Base-by-base conservation (phyloP, 2,329 filamentous ascomycete genomes). In the Ramularia endophylla region DNA sequence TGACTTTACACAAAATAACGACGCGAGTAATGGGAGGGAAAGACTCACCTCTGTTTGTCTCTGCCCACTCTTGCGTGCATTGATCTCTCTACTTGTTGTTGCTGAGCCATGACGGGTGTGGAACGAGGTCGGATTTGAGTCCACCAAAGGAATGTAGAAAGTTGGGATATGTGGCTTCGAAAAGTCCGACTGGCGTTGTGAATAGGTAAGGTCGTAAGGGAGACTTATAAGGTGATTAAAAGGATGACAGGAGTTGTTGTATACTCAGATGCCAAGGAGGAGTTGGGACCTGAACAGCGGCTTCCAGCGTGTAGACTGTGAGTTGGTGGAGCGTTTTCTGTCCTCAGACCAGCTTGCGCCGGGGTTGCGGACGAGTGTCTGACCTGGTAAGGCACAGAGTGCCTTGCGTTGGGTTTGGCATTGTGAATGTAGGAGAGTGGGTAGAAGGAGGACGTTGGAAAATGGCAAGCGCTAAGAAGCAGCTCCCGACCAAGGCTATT, bases 11-110 rank as follows among this genome's bases (percentile, higher is more conserved):
- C 34, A 17, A 28, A 35, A 27, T 27, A 17, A 9, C 8, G 17
- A 22, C 19, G 6, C 16, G 15, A 11, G 22, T 25, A 6, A 25
- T 6, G 22, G 22, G 22, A 6, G 22, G 11, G 22, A 11, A 25
- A 25, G 15, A 37, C 40, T 38, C 52, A 62, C 59, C 85, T 79
- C 68, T 92, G 86, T 62, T 89, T 89, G 61, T 72, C 81, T 62
- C 86, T 77, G 57, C 85, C 85, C 40, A 78, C 81, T 59, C 85
- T 78, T 48, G 85, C 86, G 71, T 88, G 60, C 70, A 71, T 72
- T 33, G 68, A 63, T 48, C 68, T 59, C 53, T 66, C 63, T n/a
- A 49, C 51, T 22, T 53, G 43, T 48, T 65, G 58, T 32, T 60
- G 55, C 56, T 70, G 65, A 35, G 69, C 68, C 69, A 73, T 73